A percentile compares a stretch with the other conserved stretches of the same genome.
Evolutionary conservation across 306 rosid genomes (phyloP).

Genomic region (Lithocarpus polystachyus): DNA sequence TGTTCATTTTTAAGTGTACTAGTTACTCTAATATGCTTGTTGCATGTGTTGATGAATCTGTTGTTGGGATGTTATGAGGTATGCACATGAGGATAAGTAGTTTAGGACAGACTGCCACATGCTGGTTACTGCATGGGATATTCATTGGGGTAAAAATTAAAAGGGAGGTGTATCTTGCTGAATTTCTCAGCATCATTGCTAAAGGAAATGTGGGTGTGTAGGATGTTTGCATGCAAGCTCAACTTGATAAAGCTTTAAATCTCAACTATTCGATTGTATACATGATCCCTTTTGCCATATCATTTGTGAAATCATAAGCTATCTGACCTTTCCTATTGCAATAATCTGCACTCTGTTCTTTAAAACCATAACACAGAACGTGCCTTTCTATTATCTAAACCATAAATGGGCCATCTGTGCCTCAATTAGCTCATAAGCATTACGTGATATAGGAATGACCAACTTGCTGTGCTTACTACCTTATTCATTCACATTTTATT

Average conservation of each 20-base stretch:
- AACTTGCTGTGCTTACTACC: background rate
- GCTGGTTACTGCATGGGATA: background rate
- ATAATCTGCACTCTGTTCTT: background rate
- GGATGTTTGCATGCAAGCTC: background rate
- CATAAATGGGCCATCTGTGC: background rate
- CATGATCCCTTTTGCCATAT: background rate
- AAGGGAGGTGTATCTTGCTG: background rate
- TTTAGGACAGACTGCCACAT: background rate
- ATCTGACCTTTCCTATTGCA: background rate
- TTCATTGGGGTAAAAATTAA: background rate
- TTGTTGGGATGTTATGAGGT: background rate
- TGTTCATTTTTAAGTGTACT: background rate
- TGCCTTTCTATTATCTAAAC: no score
- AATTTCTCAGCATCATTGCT: background rate
- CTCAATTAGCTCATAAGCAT: background rate
- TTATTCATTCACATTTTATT: background rate
- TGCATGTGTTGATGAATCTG: conserved; percentile 1
- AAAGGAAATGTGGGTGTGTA: background rate
- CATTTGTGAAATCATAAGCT: no score
- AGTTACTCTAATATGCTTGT: background rate
- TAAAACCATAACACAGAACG: background rate
- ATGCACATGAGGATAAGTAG: background rate
- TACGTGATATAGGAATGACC: background rate
- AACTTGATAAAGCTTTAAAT: background rate
- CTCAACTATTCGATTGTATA: background rate